These are phyloP conservation scores for Melastoma candidum DNA, from an alignment of 441 rosid species.

Conservation along the genomic window DNA sequence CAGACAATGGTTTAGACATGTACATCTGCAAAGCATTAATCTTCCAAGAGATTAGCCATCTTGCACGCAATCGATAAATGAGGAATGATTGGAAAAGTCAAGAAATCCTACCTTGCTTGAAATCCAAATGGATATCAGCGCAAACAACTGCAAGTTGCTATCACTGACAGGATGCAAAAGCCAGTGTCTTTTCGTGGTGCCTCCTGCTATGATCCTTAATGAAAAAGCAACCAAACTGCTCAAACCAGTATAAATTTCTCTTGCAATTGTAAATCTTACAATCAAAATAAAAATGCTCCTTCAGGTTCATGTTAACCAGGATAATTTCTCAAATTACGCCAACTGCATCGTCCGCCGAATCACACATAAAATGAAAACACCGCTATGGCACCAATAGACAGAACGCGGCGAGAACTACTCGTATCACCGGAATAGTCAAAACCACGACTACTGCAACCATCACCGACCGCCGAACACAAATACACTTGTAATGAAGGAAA, in stretches of 20 bases:
- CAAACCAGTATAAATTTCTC: no score
- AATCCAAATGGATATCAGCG: constrained; percentile 58
- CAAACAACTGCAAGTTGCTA: constrained; percentile 57
- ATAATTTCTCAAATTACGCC: background rate
- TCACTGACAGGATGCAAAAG: constrained; percentile 53
- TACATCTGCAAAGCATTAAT: constrained; percentile 37
- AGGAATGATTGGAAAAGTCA: background rate
- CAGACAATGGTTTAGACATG: constrained; percentile 36
- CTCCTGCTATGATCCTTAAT: constrained; percentile 24
- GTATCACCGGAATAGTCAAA: background rate
- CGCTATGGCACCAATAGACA: no score
- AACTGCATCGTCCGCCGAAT: no score
- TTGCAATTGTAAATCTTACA: no score
- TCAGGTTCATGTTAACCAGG: no score
- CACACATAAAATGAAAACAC: no score
- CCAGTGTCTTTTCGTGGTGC: constrained; percentile 35
- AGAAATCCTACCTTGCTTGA: constrained; percentile 53
- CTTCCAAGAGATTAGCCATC: background rate
- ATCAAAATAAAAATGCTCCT: no score
- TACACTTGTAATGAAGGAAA: no score
- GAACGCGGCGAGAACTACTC: background rate
- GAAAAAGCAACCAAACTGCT: background rate
- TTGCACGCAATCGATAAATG: no score
- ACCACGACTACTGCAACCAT: background rate
- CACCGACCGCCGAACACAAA: background rate